Evolutionary conservation across 2,329 filamentous ascomycete genomes (phyloP).

Genomic region (Epichloe sp.): DNA sequence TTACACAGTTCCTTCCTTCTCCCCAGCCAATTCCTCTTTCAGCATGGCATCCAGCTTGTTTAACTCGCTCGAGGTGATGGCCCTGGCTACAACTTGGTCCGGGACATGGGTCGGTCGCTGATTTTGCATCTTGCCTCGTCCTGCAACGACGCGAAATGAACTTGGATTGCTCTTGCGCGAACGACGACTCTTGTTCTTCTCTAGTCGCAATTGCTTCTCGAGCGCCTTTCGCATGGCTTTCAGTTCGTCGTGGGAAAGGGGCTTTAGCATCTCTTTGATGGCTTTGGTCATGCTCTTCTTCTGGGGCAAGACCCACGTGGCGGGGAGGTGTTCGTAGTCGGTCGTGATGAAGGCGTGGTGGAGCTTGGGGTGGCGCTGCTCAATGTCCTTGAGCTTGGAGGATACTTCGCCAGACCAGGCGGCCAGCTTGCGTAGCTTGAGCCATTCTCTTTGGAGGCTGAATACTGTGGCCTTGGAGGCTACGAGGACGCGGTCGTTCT

Average conservation of each 20-base stretch:
- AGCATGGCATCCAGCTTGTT: slow-evolving; percentile 3
- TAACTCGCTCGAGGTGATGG: not conserved
- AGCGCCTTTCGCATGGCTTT: slow-evolving; percentile 11
- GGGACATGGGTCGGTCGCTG: not conserved
- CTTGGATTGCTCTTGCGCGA: not conserved
- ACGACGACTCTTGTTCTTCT: not conserved
- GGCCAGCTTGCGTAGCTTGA: slow-evolving; percentile 33
- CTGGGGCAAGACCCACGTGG: slow-evolving; percentile 12
- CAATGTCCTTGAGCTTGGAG: slow-evolving; percentile 24
- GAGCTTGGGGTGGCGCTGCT: slow-evolving; percentile 26
- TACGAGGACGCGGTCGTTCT: slow-evolving; percentile 20
- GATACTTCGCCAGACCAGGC: slow-evolving; percentile 35
- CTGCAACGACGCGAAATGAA: slow-evolving; percentile 5
- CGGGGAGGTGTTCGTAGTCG: slow-evolving; percentile 17
- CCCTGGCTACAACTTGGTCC: not conserved
- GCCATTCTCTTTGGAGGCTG: slow-evolving; percentile 34
- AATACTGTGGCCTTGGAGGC: slow-evolving; percentile 30
- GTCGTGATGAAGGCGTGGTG: slow-evolving; percentile 26
- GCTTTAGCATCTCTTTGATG: slow-evolving; percentile 16
- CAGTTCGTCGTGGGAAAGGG: slow-evolving; percentile 19
- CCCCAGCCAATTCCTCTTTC: not conserved
- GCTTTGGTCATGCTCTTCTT: slow-evolving; percentile 15
- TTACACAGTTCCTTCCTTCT: not conserved
- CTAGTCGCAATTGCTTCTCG: slow-evolving; percentile 8
- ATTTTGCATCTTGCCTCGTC: not conserved